These are phyloP conservation scores for Aureobasidium melanogenum DNA, from an alignment of 2,329 filamentous ascomycete species.

Conservation along the genomic window DNA sequence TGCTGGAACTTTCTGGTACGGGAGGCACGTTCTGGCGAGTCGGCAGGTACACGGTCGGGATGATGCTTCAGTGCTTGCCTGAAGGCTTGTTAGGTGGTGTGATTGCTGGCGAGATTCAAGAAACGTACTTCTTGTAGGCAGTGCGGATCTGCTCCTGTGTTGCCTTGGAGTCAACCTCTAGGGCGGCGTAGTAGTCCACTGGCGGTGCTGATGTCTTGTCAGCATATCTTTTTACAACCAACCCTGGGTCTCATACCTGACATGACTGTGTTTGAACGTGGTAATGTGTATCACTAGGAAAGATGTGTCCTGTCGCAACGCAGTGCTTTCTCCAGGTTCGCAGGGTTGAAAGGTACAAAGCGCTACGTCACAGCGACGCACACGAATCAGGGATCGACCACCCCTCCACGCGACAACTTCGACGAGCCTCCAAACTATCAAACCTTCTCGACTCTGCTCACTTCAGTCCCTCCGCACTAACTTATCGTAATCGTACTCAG, in stretches of 20 bases:
- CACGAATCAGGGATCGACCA: slow-evolving; percentile 3
- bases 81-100: slow-evolving; percentile 51
- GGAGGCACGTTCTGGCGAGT: slow-evolving; percentile 71
- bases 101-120: slow-evolving; percentile 31
- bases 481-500: background rate
- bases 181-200: slow-evolving; percentile 29
- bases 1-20: slow-evolving; percentile 86
- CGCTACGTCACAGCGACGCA: slow-evolving; percentile 3
- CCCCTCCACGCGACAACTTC: background rate
- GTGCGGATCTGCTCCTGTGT: slow-evolving; percentile 77
- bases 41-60: slow-evolving; percentile 76
- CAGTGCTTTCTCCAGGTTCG: slow-evolving; percentile 4
- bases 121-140: slow-evolving; percentile 72
- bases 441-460: background rate
- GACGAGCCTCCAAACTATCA: background rate
- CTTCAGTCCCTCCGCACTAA: background rate
- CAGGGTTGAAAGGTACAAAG: background rate
- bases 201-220: slow-evolving; percentile 21
- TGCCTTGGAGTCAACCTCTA: slow-evolving; percentile 50
- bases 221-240: background rate
- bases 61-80: slow-evolving; percentile 86
- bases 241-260: slow-evolving; percentile 12
- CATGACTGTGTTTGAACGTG: slow-evolving; percentile 5
- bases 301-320: background rate
- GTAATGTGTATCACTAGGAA: background rate